Conservation (phyloP, 352 stramenopile species). For the Phytophthora quininea region DNA sequence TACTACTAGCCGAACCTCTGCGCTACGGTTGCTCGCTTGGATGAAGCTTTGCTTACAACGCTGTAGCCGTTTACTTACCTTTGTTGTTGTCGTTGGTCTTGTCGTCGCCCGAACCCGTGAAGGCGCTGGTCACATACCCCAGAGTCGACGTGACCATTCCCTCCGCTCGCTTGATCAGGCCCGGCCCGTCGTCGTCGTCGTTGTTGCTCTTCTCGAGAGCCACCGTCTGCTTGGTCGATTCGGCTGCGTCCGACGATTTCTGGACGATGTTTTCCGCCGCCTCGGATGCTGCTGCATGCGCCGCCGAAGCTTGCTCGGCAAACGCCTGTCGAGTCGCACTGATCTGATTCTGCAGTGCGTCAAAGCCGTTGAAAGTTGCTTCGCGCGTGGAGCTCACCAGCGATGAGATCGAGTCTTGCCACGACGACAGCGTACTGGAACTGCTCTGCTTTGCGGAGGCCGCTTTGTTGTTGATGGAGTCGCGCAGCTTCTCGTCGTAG, state of each 20-base stretch:
- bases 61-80: too few species aligned
- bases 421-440: neutral
- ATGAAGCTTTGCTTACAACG: too few species aligned
- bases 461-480: slow-evolving; percentile 15
- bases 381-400: slow-evolving; percentile 38
- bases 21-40: too few species aligned
- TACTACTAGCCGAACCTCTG: too few species aligned
- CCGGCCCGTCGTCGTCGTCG: slow-evolving; percentile 19
- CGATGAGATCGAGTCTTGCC: slow-evolving; percentile 32
- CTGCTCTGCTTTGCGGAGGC: neutral
- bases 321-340: slow-evolving; percentile 25
- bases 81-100: neutral
- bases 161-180: slow-evolving; percentile 35
- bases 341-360: slow-evolving; percentile 45
- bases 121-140: slow-evolving; percentile 22
- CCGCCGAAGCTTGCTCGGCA: slow-evolving; percentile 23
- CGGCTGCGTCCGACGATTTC: slow-evolving; percentile 26
- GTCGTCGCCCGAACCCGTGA: slow-evolving; percentile 1
- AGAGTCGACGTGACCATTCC: slow-evolving; percentile 19
- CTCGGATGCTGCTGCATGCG: slow-evolving; percentile 7
- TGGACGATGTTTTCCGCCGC: slow-evolving; percentile 10
- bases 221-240: slow-evolving; percentile 19
- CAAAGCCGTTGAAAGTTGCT: slow-evolving; percentile 44
- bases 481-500: slow-evolving; percentile 24
- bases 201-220: slow-evolving; percentile 11